Conservation (phyloP, 2,329 filamentous ascomycete species). For the Hymenoscyphus infarciens region DNA sequence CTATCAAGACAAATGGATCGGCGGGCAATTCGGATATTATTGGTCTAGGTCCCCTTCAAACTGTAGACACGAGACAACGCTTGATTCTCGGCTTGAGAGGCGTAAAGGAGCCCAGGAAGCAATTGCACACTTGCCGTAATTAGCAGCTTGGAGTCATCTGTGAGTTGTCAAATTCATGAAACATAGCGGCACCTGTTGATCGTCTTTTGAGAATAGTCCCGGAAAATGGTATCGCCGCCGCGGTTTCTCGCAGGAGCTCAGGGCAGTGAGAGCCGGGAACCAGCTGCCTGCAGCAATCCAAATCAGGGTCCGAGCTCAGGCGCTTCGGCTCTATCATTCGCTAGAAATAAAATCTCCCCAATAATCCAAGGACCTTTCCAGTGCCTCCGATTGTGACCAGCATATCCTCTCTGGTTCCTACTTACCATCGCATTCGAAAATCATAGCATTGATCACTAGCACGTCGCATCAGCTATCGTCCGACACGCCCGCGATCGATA, state of each 20-base stretch:
- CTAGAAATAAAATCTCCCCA: slow-evolving; percentile 3
- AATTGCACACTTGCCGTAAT: not conserved
- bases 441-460: slow-evolving; percentile 7
- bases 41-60: too few species aligned
- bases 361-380: not conserved
- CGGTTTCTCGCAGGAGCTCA: not conserved
- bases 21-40: too few species aligned
- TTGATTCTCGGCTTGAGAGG: too few species aligned
- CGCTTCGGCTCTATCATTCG: slow-evolving; percentile 1
- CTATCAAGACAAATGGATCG: too few species aligned
- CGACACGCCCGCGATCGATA: not conserved
- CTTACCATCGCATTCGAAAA: slow-evolving; percentile 2
- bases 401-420: not conserved
- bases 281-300: not conserved
- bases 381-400: not conserved
- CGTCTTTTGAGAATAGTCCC: not conserved
- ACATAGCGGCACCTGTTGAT: not conserved
- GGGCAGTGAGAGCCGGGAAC: not conserved
- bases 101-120: too few species aligned
- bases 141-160: not conserved
- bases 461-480: not conserved
- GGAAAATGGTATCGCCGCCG: not conserved
- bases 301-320: not conserved
- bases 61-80: too few species aligned
- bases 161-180: slow-evolving; percentile 4